Evolutionary conservation across 208 protist species (phyloP).

Genomic region (Trypanosoma rangeli): DNA sequence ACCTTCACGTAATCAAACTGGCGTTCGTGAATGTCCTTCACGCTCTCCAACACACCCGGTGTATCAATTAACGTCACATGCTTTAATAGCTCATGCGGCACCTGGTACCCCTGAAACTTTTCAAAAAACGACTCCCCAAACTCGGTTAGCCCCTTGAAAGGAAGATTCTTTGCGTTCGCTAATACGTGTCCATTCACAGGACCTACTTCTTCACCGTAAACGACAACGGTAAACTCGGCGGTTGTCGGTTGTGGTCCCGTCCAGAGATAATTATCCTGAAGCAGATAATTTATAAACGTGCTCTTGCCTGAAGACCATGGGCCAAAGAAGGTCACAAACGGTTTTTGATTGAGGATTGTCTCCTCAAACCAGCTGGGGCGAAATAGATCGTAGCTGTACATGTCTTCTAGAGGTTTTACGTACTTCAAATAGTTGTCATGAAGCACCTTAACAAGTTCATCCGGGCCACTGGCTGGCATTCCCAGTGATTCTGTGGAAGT

Average conservation of each 20-base stretch:
- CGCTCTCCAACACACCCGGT: conserved; percentile 73
- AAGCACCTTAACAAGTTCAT: conserved; percentile 44
- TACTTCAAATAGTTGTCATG: conserved; percentile 52
- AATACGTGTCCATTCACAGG: conserved; percentile 84
- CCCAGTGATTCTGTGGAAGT: conserved; percentile 28
- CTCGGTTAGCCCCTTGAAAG: conserved; percentile 83
- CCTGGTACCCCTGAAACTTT: conserved; percentile 84
- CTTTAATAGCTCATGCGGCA: conserved; percentile 82
- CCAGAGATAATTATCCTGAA: conserved; percentile 72
- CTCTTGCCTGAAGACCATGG: conserved; percentile 81
- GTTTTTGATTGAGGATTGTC: conserved; percentile 56
- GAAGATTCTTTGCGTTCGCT: conserved; percentile 78
- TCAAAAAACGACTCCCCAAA: conserved; percentile 89
- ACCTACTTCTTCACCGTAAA: conserved; percentile 60
- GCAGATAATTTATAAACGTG: conserved; percentile 82
- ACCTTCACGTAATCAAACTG: conserved; percentile 75
- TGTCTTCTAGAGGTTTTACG: conserved; percentile 67
- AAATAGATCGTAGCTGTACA: conserved; percentile 69
- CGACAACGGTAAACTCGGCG: conserved; percentile 72
- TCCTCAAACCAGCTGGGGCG: conserved; percentile 65
- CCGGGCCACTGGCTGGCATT: conserved; percentile 38
- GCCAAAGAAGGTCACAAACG: conserved; percentile 72
- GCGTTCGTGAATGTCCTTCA: conserved; percentile 49
- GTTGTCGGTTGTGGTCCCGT: conserved; percentile 81
- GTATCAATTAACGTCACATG: conserved; percentile 75